Evolutionary conservation across 768 basidiomycete genomes (phyloP).

Genomic region (Kondoa subrosea): DNA sequence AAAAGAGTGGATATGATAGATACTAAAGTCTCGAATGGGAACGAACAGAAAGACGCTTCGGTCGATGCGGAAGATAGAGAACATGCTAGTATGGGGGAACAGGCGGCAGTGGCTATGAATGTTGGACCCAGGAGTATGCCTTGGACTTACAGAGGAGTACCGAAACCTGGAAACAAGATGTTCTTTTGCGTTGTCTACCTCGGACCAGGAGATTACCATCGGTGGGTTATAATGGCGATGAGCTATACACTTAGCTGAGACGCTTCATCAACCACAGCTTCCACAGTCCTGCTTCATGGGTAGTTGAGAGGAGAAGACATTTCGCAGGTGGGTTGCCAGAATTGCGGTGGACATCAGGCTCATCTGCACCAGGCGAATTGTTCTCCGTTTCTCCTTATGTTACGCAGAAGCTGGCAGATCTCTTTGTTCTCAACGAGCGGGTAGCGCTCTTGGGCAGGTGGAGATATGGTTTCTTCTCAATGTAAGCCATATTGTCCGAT

Average conservation of each 20-base stretch:
- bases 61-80: slow-evolving; percentile 9
- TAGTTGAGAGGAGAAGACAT: slow-evolving; percentile 85
- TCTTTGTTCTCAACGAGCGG: slow-evolving; percentile 96
- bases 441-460: slow-evolving; percentile 87
- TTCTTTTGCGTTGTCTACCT: slow-evolving; percentile 94
- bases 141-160: slow-evolving; percentile 25
- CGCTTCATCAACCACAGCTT: slow-evolving; percentile 36
- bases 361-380: slow-evolving; percentile 50
- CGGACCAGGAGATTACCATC: slow-evolving; percentile 94
- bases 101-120: slow-evolving; percentile 12
- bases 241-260: too few relatives aligned
- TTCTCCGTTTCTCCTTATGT: slow-evolving; percentile 95
- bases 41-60: slow-evolving; percentile 11
- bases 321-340: slow-evolving; percentile 54
- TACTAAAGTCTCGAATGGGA: background rate
- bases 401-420: slow-evolving; percentile 71
- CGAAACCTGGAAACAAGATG: slow-evolving; percentile 57
- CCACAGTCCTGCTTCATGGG: slow-evolving; percentile 91
- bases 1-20: background rate
- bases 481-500: slow-evolving; percentile 35
- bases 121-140: slow-evolving; percentile 10
- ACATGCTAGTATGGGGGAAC: slow-evolving; percentile 11
- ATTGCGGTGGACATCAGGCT: too few relatives aligned
- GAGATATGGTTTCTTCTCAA: slow-evolving; percentile 88
- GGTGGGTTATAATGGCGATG: slow-evolving; percentile 29